phyloP scores from a whole-genome alignment of 129 eudicot species.

The Pittosporum tobira region DNA sequence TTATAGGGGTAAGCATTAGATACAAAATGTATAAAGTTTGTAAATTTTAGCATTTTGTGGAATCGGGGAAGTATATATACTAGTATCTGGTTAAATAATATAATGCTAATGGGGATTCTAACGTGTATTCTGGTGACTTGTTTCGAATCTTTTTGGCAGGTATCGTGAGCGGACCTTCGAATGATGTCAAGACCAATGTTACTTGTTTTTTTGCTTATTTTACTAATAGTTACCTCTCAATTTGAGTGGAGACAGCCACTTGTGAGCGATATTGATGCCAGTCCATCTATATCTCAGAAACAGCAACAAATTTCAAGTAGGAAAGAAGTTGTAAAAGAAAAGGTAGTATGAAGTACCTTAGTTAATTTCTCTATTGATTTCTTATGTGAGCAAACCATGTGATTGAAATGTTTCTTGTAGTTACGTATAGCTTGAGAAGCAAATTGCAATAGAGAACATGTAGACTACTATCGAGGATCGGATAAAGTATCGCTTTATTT shows the following conservation, averaged over 20 bases:
- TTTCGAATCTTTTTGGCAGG: slow-evolving; percentile 15
- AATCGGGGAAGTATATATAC: too few relatives aligned
- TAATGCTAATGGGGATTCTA: not conserved
- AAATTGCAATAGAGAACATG: not conserved
- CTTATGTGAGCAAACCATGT: not conserved
- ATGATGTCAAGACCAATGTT: slow-evolving; percentile 53
- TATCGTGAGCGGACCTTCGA: slow-evolving; percentile 16
- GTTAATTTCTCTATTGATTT: not conserved
- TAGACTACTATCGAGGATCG: not conserved
- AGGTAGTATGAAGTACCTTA: slow-evolving; percentile 31
- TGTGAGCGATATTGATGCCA: slow-evolving; percentile 36
- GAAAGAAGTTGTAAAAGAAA: slow-evolving; percentile 58
- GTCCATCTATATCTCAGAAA: slow-evolving; percentile 35
- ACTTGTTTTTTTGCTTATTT: slow-evolving; percentile 40
- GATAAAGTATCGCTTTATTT: not conserved
- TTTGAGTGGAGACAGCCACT: slow-evolving; percentile 63
- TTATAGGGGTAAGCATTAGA: not conserved
- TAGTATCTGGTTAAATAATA: too few relatives aligned
- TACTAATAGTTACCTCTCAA: slow-evolving; percentile 55
- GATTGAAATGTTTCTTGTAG: not conserved
- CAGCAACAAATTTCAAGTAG: slow-evolving; percentile 40
- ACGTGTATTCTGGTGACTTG: not conserved
- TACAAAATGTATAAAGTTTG: too few relatives aligned
- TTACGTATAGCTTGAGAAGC: not conserved
- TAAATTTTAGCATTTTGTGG: too few relatives aligned